phyloP scores from a whole-genome alignment of 2,329 filamentous ascomycete species.

The Exophiala xenobiotica region DNA sequence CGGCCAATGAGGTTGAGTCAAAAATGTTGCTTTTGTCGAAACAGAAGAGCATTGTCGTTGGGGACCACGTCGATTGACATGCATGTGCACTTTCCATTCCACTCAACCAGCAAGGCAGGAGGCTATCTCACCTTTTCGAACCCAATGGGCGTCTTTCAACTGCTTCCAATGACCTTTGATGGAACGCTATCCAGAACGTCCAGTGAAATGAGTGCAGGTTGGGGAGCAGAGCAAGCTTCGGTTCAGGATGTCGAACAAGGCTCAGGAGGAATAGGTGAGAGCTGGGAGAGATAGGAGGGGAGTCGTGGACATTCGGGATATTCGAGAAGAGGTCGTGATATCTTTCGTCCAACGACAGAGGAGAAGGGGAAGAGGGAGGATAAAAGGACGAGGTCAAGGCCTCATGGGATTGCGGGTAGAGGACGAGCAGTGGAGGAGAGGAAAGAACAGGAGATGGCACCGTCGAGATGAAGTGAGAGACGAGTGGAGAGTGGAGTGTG shows the following conservation, averaged over 20 bases:
- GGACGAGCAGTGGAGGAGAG: conserved; percentile 17
- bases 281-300: conserved; percentile 17
- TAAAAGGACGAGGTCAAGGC: conserved; percentile 26
- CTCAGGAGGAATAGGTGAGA: conserved; percentile 21
- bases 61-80: neutral
- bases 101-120: neutral
- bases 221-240: conserved; percentile 9
- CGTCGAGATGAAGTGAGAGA: conserved; percentile 22
- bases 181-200: conserved; percentile 30
- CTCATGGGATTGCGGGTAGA: conserved; percentile 19
- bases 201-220: conserved; percentile 24
- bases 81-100: neutral
- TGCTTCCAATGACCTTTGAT: conserved; percentile 13
- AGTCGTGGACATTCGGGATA: conserved; percentile 30
- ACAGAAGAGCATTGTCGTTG: neutral
- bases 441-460: conserved; percentile 22
- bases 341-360: conserved; percentile 27
- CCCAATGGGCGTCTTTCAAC: conserved; percentile 5
- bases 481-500: conserved; percentile 23
- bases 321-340: conserved; percentile 25
- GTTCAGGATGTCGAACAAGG: conserved; percentile 15
- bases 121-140: conserved; percentile 4
- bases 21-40: neutral
- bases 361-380: conserved; percentile 19
- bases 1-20: neutral